Percentiles rank a stretch among this genome's conserved stretches.
Evolutionary conservation across 257 asterid species (phyloP).

Genomic region (Nicotiana paniculata): DNA sequence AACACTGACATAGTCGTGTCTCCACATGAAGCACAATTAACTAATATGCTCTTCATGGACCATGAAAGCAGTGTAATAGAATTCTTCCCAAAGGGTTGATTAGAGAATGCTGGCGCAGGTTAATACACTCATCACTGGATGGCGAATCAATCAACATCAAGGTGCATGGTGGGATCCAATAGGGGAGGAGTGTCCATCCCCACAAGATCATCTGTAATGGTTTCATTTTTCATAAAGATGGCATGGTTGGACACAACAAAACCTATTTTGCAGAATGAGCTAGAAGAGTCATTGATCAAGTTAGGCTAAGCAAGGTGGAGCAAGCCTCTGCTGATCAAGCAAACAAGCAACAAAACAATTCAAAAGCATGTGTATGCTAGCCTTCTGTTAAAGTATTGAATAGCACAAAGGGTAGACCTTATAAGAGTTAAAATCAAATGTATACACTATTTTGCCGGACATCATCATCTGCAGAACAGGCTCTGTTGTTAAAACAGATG

Average conservation of each 20-base stretch:
- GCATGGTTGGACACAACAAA: conserved; percentile 29
- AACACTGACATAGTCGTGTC: conserved; percentile 29
- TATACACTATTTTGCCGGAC: background rate
- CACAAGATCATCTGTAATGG: conserved; percentile 16
- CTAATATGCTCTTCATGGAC: conserved; percentile 33
- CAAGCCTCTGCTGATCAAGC: conserved; percentile 7
- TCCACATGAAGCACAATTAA: conserved; percentile 36
- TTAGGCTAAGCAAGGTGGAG: conserved; percentile 14
- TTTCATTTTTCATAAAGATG: conserved; percentile 23
- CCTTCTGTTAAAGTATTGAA: background rate
- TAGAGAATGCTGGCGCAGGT: conserved; percentile 22
- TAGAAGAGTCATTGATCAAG: conserved; percentile 21
- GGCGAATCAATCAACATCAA: conserved; percentile 22
- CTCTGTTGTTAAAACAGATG: background rate
- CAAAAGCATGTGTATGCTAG: conserved; percentile 17
- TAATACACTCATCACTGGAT: conserved; percentile 34
- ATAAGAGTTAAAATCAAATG: background rate
- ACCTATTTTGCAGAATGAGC: conserved; percentile 33
- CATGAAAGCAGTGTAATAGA: conserved; percentile 28
- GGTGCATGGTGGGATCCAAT: conserved; percentile 37
- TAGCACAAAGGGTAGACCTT: background rate
- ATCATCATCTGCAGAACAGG: background rate
- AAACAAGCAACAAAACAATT: background rate
- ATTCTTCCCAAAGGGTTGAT: conserved; percentile 38
- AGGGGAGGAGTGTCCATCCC: conserved; percentile 24